Percentiles rank a stretch among this genome's conserved stretches.
Evolutionary conservation across 352 stramenopile species (phyloP).

Genomic region (Globisporangium sylvaticum): DNA sequence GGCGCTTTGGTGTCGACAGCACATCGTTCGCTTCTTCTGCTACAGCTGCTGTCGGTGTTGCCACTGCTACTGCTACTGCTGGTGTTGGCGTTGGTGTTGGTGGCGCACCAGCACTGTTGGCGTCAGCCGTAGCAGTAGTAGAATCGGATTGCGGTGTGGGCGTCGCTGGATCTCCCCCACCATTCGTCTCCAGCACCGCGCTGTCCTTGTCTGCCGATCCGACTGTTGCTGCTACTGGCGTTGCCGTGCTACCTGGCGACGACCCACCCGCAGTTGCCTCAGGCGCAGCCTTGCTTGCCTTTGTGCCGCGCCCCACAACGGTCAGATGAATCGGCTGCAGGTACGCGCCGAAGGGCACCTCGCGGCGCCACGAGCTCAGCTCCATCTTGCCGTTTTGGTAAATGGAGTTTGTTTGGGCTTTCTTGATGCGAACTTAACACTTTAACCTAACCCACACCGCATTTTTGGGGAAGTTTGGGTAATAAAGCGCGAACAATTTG

Average conservation of each 20-base stretch:
- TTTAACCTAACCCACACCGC: no score
- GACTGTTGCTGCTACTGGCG: conserved; percentile 1
- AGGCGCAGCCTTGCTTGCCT: background rate
- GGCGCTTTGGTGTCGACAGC: conserved; percentile 20
- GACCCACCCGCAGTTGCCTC: background rate
- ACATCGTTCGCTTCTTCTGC: background rate
- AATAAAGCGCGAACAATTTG: no score
- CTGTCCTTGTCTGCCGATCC: background rate
- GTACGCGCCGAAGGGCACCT: conserved; percentile 32
- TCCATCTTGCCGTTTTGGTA: conserved; percentile 7
- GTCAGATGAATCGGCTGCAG: conserved; percentile 46
- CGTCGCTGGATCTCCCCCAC: background rate
- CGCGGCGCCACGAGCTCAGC: conserved; percentile 6
- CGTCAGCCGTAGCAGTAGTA: background rate
- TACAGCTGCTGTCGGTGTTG: background rate
- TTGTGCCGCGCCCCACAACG: conserved; percentile 7
- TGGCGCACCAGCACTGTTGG: background rate
- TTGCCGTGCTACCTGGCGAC: background rate
- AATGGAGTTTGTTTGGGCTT: background rate
- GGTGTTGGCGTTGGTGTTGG: no score
- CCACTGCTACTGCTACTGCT: background rate
- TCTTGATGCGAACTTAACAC: no score
- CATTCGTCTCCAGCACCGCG: background rate
- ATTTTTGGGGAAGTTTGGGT: no score
- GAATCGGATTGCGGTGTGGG: background rate